A percentile compares a stretch with the other conserved stretches of the same genome.
phyloP scores from a whole-genome alignment of 306 rosid species.

The Corylus americana region DNA sequence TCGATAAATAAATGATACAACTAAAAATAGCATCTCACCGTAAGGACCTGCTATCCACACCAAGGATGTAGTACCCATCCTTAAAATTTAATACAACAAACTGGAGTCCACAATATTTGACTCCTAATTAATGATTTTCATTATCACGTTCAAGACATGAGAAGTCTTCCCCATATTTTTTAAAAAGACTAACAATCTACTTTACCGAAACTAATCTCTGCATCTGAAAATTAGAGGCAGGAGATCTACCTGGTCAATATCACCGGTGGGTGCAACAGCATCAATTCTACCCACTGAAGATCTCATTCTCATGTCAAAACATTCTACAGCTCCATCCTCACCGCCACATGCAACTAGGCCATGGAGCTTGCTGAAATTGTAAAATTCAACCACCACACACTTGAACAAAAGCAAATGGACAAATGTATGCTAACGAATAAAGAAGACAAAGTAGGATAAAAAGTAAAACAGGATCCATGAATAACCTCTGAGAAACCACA shows the following conservation, averaged over 20 bases:
- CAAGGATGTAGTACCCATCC: neutral
- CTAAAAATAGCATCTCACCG: neutral
- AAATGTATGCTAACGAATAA: neutral
- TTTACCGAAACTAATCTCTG: neutral
- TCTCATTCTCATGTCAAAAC: constrained; percentile 80
- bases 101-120: neutral
- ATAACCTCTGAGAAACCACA: constrained; percentile 84
- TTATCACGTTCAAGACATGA: constrained; percentile 2
- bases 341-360: constrained; percentile 97
- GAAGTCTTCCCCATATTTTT: constrained; percentile 7
- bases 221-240: constrained; percentile 17
- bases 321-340: constrained; percentile 92
- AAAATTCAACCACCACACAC: constrained; percentile 17
- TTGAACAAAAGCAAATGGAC: constrained; percentile 24
- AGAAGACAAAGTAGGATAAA: constrained; percentile 29
- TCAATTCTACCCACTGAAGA: constrained; percentile 90
- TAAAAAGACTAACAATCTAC: neutral
- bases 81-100: neutral
- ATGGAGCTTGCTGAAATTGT: constrained; percentile 73
- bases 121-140: constrained; percentile 12
- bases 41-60: neutral
- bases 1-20: neutral
- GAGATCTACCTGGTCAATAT: constrained; percentile 61
- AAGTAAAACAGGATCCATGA: constrained; percentile 27
- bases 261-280: constrained; percentile 78